Evolutionary conservation across 192 early-diverging fungal genomes (phyloP), one percentile per base, ranked within the genome.

Genomic region (Gryganskiella cystojenkinii): DNA sequence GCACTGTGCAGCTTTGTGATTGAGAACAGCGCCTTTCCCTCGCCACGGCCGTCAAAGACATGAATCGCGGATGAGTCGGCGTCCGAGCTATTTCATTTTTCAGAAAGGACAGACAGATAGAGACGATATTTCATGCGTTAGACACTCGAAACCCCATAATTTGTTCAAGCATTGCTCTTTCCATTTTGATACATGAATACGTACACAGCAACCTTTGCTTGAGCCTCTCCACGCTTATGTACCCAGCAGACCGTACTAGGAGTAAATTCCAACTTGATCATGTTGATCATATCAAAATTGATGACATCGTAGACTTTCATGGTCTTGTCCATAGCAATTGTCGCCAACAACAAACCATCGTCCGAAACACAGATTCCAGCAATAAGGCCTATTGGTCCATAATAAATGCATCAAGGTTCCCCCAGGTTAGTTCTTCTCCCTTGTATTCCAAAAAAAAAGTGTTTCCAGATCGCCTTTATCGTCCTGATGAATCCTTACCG

Each of bases 221-320:
- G 88, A 28, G 95, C 94, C 73, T 97, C 91, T n/a, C 92, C 90
- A 37, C 87, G 87, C 73, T 93, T 87, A 70, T 89, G 91, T 43
- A 93, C 86, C 95, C 96, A 99, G 74, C 93, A 96, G 1, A 96
- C 82, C 34, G 85, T 78, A 15, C 85, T 81, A 19, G 98, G 96
- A 3, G 90, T 62, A 76, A 89, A 96, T 3, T 89, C 83, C 20
- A 95, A 70, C 61, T 90, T 91, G 74, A 98, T 86, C 73, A 97
- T 95, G 67, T 97, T 96, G 58, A 99, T 95, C 98, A 99, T 99
- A 64, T 99, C 96, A 86, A 99, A 99, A 78, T 97, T 96, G 34
- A 95, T 85, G 5, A 99, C 87, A 83, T 99, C 98, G 72, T 95
- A 99, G 8, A 99, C 84, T 72, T 99, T 99, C 66, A 98, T 66